phyloP scores from a whole-genome alignment of 2,329 filamentous ascomycete genomes.

The Penicillium oxalicum region DNA sequence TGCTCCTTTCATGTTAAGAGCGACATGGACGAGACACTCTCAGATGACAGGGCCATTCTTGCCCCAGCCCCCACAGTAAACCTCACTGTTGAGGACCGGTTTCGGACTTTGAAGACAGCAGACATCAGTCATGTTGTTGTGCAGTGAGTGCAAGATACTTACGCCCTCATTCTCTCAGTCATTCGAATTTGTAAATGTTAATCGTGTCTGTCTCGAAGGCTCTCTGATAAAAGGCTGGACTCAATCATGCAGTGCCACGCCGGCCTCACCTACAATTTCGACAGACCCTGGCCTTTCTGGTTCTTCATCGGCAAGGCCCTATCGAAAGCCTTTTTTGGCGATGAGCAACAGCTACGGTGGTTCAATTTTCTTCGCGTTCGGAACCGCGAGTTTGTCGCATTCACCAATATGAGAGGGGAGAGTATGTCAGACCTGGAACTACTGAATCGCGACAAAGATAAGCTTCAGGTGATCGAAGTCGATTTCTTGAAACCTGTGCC shows the following conservation, averaged over 20 bases:
- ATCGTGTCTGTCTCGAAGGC: not conserved
- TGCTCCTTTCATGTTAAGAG: no score
- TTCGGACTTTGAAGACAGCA: not conserved
- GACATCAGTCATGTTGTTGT: not conserved
- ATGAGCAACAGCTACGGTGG: not conserved
- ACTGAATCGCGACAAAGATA: not conserved
- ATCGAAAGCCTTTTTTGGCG: not conserved
- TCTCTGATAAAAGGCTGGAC: not conserved
- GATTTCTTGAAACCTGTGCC: not conserved
- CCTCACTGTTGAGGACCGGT: not conserved
- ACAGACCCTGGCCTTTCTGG: slow-evolving; percentile 1
- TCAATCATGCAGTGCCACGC: not conserved
- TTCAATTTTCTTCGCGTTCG: not conserved
- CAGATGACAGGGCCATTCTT: not conserved
- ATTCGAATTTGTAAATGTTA: not conserved
- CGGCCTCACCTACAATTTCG: not conserved
- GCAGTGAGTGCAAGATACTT: not conserved
- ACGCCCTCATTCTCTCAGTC: not conserved
- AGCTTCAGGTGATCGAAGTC: not conserved
- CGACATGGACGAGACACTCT: not conserved
- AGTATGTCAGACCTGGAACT: not conserved
- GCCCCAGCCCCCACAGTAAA: not conserved
- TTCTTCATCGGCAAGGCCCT: not conserved
- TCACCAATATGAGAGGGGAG: not conserved
- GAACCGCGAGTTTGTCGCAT: not conserved